phyloP scores from a whole-genome alignment of 108 stramenopile species.

The Poteriospumella lacustris region DNA sequence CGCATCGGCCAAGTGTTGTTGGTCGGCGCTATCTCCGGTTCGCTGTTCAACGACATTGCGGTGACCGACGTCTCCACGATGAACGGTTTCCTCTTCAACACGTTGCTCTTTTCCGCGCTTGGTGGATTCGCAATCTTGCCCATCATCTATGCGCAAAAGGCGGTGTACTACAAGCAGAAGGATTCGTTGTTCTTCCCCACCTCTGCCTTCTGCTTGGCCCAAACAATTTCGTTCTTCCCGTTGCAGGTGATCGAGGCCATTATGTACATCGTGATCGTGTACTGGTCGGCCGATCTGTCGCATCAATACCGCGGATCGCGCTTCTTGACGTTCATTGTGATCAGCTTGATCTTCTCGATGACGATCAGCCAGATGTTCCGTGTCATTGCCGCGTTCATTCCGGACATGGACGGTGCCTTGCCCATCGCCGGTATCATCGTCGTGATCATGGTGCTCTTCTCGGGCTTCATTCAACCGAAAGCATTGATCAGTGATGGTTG shows the following conservation, averaged over 20 bases:
- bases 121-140: constrained; percentile 66
- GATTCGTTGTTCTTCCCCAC: constrained; percentile 74
- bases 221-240: constrained; percentile 2
- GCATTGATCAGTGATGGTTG: no score
- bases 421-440: constrained; percentile 33
- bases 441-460: constrained; percentile 49
- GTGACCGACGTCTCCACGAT: no score
- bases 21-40: no score
- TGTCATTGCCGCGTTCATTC: constrained; percentile 36
- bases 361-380: constrained; percentile 45
- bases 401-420: constrained; percentile 44
- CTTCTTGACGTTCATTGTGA: constrained; percentile 40
- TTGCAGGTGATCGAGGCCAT: constrained; percentile 14
- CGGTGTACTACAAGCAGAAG: constrained; percentile 74
- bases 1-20: not conserved
- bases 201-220: constrained; percentile 45
- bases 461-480: constrained; percentile 55
- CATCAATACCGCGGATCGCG: not conserved
- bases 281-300: constrained; percentile 41
- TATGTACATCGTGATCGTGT: constrained; percentile 38
- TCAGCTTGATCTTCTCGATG: no score
- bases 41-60: no score
- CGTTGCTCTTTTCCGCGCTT: constrained; percentile 58
- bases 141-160: constrained; percentile 57
- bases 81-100: no score